Conservation (phyloP, 768 basidiomycete genomes). For the Mycena galopus region DNA sequence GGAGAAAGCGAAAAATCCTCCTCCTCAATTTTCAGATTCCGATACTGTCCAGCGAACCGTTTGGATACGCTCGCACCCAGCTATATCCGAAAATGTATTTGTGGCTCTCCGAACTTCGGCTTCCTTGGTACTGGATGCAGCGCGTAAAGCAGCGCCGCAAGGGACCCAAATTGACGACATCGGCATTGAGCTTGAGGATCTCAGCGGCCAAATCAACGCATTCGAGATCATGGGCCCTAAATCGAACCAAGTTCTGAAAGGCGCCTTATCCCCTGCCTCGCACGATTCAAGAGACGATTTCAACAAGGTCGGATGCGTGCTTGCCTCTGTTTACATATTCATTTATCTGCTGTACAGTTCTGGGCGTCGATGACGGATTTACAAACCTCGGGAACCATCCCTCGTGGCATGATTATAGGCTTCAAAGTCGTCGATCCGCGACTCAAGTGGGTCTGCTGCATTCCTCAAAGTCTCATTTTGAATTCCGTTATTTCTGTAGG, state of each 20-base stretch:
- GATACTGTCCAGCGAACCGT: conserved; percentile 55
- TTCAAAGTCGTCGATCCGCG: conserved; percentile 89
- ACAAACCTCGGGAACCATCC: conserved; percentile 75
- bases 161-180: conserved; percentile 42
- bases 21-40: conserved; percentile 14
- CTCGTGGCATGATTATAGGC: conserved; percentile 83
- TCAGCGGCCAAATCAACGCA: conserved; percentile 77
- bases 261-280: conserved; percentile 65
- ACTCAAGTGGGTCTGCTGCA: conserved; percentile 68
- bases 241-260: conserved; percentile 79
- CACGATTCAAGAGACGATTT: conserved; percentile 68
- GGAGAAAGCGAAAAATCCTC: conserved; percentile 46
- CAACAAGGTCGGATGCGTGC: conserved; percentile 59
- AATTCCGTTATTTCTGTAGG: conserved; percentile 52
- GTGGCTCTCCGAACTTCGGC: conserved; percentile 64
- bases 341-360: conserved; percentile 57
- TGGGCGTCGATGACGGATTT: conserved; percentile 75
- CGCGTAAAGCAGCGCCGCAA: conserved; percentile 39
- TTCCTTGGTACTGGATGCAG: conserved; percentile 60
- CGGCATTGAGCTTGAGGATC: conserved; percentile 76
- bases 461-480: background rate
- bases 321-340: background rate
- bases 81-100: conserved; percentile 70
- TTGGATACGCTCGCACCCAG: conserved; percentile 88
- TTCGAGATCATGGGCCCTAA: conserved; percentile 95